phyloP scores from a whole-genome alignment of 2,329 filamentous ascomycete genomes.

The Cytospora leucostoma region DNA sequence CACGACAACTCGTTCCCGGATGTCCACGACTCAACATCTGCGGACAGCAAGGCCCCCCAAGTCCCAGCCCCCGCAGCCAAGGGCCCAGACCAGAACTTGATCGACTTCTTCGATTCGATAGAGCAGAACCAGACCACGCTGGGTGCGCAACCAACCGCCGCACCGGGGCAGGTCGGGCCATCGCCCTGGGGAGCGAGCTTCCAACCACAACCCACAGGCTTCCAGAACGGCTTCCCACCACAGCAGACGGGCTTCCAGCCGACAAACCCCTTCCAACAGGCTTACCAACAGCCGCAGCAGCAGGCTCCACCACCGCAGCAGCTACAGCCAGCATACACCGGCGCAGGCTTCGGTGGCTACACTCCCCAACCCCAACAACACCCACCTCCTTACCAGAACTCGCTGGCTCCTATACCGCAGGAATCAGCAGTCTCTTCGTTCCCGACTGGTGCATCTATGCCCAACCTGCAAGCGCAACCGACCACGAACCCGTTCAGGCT shows the following conservation, averaged over 20 bases:
- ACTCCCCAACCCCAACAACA: conserved; percentile 57
- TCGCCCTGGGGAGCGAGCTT: conserved; percentile 36
- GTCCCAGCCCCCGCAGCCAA: conserved; percentile 47
- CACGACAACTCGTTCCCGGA: conserved; percentile 48
- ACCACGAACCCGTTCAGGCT: conserved; percentile 92
- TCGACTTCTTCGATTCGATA: conserved; percentile 90
- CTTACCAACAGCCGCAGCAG: conserved; percentile 31
- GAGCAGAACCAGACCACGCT: conserved; percentile 82
- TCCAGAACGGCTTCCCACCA: conserved; percentile 44
- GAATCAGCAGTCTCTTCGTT: conserved; percentile 52
- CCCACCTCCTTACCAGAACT: conserved; percentile 47
- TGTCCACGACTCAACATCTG: conserved; percentile 38
- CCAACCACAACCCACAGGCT: conserved; percentile 40
- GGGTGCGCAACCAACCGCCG: conserved; percentile 48
- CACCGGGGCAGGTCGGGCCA: conserved; percentile 32
- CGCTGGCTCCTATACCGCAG: conserved; percentile 60
- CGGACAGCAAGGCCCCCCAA: conserved; percentile 27
- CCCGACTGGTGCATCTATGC: conserved; percentile 47
- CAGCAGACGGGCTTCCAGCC: conserved; percentile 45
- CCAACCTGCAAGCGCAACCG: conserved; percentile 51
- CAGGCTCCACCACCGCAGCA: conserved; percentile 38
- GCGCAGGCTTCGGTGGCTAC: conserved; percentile 83
- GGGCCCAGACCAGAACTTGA: conserved; percentile 74
- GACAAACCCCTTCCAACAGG: conserved; percentile 45
- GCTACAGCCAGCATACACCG: conserved; percentile 57